phyloP scores from a whole-genome alignment of 176 grass and related monocot genomes.

The Calamus simplicifolius region DNA sequence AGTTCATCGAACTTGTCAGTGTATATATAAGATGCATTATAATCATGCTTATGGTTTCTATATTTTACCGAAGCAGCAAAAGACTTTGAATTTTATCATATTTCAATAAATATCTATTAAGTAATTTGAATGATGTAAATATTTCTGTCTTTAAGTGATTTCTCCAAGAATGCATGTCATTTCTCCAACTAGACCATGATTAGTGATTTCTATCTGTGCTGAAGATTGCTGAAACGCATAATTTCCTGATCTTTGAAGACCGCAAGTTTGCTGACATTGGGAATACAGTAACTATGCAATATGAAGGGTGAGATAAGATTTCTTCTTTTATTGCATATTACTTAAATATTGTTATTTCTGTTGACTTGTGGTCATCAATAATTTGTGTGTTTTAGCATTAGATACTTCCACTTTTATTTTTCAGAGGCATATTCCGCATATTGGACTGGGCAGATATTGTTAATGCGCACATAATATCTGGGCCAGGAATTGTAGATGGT shows the following conservation, averaged over 20 bases:
- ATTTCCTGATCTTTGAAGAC: slow-evolving; percentile 87
- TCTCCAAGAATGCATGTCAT: too few relatives aligned
- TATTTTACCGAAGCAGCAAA: too few relatives aligned
- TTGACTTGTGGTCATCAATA: too few relatives aligned
- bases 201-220: slow-evolving; percentile 5
- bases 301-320: slow-evolving; percentile 60
- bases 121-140: too few relatives aligned
- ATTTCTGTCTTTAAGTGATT: too few relatives aligned
- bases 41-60: too few relatives aligned
- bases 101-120: too few relatives aligned
- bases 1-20: too few relatives aligned
- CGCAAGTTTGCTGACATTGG: slow-evolving; percentile 91
- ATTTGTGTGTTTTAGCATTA: too few relatives aligned
- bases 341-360: too few relatives aligned
- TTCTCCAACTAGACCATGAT: neutral
- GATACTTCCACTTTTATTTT: neutral
- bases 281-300: slow-evolving; percentile 91
- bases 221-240: slow-evolving; percentile 85
- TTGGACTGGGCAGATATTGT: slow-evolving; percentile 91
- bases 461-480: slow-evolving; percentile 74
- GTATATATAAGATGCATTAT: too few relatives aligned
- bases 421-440: slow-evolving; percentile 74
- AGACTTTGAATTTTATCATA: too few relatives aligned
- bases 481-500: slow-evolving; percentile 87
- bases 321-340: neutral